These are phyloP conservation scores for Crithidia sp. DNA, from an alignment of 208 protist species.

Conservation along the genomic window DNA sequence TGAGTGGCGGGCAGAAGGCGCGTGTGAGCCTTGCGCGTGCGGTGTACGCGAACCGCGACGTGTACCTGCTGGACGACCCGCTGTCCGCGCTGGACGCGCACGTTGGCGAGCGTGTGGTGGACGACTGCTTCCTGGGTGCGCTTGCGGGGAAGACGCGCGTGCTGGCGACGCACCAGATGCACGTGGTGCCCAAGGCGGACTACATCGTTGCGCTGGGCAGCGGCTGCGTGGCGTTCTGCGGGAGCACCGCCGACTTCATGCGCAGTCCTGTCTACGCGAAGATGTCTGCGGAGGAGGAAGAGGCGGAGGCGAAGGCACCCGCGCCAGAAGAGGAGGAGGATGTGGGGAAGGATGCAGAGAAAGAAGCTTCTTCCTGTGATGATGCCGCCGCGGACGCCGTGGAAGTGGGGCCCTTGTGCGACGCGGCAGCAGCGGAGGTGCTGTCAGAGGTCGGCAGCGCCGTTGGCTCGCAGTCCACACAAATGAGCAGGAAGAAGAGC, in stretches of 20 bases:
- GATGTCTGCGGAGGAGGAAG: constrained; percentile 5
- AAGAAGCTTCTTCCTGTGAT: too few species aligned
- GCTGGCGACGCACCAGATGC: constrained; percentile 92
- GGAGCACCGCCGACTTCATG: constrained; percentile 32
- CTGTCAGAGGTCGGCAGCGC: too few species aligned
- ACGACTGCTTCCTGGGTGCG: constrained; percentile 38
- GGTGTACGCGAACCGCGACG: too few species aligned
- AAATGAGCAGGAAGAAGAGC: too few species aligned
- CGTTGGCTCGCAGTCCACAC: too few species aligned
- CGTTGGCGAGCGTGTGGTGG: constrained; percentile 66
- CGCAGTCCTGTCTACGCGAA: constrained; percentile 46
- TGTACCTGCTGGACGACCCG: constrained; percentile 77
- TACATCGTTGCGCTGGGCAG: constrained; percentile 77
- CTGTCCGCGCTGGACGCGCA: constrained; percentile 93
- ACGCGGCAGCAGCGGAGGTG: too few species aligned
- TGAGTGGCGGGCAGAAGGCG: constrained; percentile 21
- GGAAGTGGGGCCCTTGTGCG: too few species aligned
- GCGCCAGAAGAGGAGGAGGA: too few species aligned
- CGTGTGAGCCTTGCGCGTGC: too few species aligned
- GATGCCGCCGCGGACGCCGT: too few species aligned
- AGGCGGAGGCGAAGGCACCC: not conserved
- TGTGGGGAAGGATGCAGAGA: too few species aligned
- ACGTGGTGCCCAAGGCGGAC: constrained; percentile 78
- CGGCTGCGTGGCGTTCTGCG: constrained; percentile 44
- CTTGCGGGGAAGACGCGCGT: constrained; percentile 80